Percentiles rank a stretch among this genome's conserved stretches.
Conservation (phyloP, 2,329 filamentous ascomycete genomes). For the Fusarium sterilihyphosum region DNA sequence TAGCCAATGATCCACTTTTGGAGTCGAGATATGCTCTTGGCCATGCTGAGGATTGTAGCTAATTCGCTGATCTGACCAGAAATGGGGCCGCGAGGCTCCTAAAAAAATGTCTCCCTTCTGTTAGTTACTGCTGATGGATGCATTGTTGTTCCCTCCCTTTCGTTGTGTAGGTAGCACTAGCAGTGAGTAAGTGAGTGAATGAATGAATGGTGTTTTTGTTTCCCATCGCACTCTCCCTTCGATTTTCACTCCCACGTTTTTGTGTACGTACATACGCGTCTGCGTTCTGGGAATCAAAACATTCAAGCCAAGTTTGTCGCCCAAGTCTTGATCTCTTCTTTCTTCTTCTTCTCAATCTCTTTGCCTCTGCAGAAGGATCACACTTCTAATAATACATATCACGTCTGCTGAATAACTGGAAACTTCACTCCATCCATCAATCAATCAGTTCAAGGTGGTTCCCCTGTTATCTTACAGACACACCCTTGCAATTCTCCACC, state of each 20-base stretch:
- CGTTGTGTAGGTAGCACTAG: background rate
- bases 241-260: constrained; percentile 25
- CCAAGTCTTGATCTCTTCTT: background rate
- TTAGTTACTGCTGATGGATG: constrained; percentile 1
- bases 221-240: constrained; percentile 11
- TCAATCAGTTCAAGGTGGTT: constrained; percentile 16
- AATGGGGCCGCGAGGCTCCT: background rate
- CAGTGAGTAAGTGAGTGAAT: background rate
- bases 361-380: background rate
- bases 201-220: background rate
- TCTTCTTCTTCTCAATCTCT: background rate
- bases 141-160: constrained; percentile 33
- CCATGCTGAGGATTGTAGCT: background rate
- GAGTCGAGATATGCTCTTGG: background rate
- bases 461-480: constrained; percentile 31
- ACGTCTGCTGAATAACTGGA: background rate
- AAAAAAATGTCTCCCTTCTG: constrained; percentile 8
- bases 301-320: background rate
- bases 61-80: constrained; percentile 3
- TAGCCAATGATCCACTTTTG: background rate
- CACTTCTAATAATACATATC: background rate
- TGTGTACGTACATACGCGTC: constrained; percentile 9
- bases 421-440: constrained; percentile 20
- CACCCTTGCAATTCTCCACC: constrained; percentile 17
- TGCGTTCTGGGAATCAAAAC: background rate